phyloP scores from a whole-genome alignment of 768 basidiomycete genomes.

The Tylopilus vinaceipallidus region DNA sequence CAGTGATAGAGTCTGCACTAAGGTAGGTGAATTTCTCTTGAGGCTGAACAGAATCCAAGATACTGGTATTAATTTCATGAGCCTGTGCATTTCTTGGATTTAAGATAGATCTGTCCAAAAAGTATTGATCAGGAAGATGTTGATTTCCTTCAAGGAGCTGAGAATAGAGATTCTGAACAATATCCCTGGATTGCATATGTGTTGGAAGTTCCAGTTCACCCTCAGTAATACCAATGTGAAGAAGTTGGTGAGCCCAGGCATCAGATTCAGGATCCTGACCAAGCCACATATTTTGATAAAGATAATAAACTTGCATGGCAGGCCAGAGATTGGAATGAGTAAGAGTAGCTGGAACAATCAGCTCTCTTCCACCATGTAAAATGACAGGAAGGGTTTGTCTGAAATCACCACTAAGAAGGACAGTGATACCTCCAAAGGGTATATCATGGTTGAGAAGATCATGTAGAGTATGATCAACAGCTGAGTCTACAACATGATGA shows the following conservation, averaged over 20 bases:
- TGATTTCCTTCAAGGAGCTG: neutral
- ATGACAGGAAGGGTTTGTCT: neutral
- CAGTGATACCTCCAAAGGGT: slow-evolving; percentile 44
- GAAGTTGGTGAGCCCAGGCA: neutral
- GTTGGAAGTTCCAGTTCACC: neutral
- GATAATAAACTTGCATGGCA: neutral
- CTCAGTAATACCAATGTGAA: neutral
- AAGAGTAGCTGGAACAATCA: neutral
- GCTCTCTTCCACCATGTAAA: neutral
- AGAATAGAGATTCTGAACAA: neutral
- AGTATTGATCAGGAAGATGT: neutral
- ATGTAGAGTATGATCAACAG: slow-evolving; percentile 32
- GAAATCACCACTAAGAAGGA: neutral
- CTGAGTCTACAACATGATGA: slow-evolving; percentile 37
- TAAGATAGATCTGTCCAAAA: neutral
- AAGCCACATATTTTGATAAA: neutral
- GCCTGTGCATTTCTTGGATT: neutral
- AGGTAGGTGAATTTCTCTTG: neutral
- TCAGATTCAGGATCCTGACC: neutral
- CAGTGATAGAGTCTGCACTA: neutral
- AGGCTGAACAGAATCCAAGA: neutral
- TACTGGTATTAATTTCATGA: neutral
- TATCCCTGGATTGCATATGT: neutral
- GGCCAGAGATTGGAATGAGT: neutral
- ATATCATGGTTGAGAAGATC: neutral